phyloP scores from a whole-genome alignment of 768 basidiomycete genomes.

The Roridomyces roridus region DNA sequence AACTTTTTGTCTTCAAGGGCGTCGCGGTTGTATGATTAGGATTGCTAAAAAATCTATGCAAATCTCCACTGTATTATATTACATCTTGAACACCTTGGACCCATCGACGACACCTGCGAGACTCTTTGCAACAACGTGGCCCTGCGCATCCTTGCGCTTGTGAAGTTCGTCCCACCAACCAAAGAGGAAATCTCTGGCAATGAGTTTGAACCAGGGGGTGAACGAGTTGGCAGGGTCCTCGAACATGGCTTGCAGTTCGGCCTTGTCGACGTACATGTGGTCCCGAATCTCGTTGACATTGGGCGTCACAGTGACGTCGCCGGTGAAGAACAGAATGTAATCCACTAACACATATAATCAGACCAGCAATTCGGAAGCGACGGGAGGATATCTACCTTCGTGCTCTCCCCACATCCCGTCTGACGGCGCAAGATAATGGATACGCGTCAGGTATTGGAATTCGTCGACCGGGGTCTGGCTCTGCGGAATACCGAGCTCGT shows the following conservation, averaged over 20 bases:
- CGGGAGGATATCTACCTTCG: slow-evolving; percentile 66
- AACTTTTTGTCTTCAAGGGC: slow-evolving; percentile 71
- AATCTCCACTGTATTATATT: slow-evolving; percentile 28
- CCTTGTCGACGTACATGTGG: slow-evolving; percentile 89
- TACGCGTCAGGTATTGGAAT: slow-evolving; percentile 94
- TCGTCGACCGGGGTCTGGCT: slow-evolving; percentile 79
- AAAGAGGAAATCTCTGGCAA: slow-evolving; percentile 95
- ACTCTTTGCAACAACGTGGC: slow-evolving; percentile 68
- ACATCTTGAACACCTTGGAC: slow-evolving; percentile 75
- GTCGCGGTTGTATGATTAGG: slow-evolving; percentile 13
- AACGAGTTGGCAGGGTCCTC: slow-evolving; percentile 85
- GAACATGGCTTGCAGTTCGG: slow-evolving; percentile 92
- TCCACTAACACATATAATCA: slow-evolving; percentile 74
- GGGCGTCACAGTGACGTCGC: slow-evolving; percentile 80
- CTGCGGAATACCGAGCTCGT: slow-evolving; percentile 92
- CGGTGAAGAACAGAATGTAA: slow-evolving; percentile 95
- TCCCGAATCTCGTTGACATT: slow-evolving; percentile 94
- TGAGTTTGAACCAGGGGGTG: slow-evolving; percentile 99
- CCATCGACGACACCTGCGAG: slow-evolving; percentile 73
- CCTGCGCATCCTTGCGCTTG: slow-evolving; percentile 59
- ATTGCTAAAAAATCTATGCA: not conserved
- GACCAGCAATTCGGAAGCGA: not conserved
- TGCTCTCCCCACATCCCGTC: slow-evolving; percentile 97
- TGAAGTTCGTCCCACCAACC: slow-evolving; percentile 98
- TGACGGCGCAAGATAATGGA: slow-evolving; percentile 97